These are phyloP conservation scores for Ricinus communis DNA, from an alignment of 345 rosid species.

Conservation along the genomic window DNA sequence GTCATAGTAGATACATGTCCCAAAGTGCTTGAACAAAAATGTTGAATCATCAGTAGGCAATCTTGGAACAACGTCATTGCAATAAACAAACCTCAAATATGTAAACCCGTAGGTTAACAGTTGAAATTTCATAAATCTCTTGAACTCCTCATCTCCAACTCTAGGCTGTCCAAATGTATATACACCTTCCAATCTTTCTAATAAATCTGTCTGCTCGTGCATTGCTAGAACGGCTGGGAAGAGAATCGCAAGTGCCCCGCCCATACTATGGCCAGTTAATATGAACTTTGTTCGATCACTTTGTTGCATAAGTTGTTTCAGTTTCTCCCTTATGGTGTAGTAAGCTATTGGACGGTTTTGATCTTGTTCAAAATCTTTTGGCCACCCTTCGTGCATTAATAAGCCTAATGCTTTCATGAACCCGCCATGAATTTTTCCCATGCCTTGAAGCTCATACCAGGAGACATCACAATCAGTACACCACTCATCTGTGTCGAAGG, in stretches of 20 bases:
- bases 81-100: slow-evolving; percentile 61
- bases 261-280: slow-evolving; percentile 68
- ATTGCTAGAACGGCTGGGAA: slow-evolving; percentile 50
- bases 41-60: slow-evolving; percentile 50
- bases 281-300: slow-evolving; percentile 45
- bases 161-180: slow-evolving; percentile 80
- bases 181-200: slow-evolving; percentile 58
- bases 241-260: slow-evolving; percentile 58
- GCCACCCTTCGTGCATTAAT: slow-evolving; percentile 46
- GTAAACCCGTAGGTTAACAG: slow-evolving; percentile 32
- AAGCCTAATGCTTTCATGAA: slow-evolving; percentile 68
- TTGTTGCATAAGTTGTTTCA: slow-evolving; percentile 27
- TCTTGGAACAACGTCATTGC: slow-evolving; percentile 58
- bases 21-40: slow-evolving; percentile 58
- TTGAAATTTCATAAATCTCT: slow-evolving; percentile 41
- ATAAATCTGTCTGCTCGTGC: slow-evolving; percentile 42
- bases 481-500: slow-evolving; percentile 49
- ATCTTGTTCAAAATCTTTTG: slow-evolving; percentile 21
- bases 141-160: slow-evolving; percentile 55
- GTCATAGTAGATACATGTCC: slow-evolving; percentile 56
- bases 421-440: slow-evolving; percentile 56
- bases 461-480: slow-evolving; percentile 45
- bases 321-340: slow-evolving; percentile 44
- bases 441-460: slow-evolving; percentile 35
- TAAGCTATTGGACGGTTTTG: slow-evolving; percentile 44